Base-by-base conservation (phyloP, 306 rosid species). In the Fagus sylvatica region DNA sequence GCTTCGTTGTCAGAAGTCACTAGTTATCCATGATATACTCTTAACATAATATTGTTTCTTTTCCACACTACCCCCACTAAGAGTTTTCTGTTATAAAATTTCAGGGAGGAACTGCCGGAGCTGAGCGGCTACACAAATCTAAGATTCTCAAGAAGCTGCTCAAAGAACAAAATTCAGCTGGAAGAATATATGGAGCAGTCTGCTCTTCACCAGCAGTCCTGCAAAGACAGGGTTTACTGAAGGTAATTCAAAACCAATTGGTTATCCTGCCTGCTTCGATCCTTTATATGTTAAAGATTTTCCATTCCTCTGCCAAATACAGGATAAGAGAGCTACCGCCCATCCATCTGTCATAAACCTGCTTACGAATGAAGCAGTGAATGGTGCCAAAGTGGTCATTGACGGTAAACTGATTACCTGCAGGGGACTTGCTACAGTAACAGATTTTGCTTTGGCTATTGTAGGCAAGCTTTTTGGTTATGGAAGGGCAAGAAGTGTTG, bases 401-500 rank as follows among this genome's bases (percentile, higher is more conserved):
- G 98, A 95, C 67, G 98, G 98, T 16, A 95, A 89, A 73, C 80
- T 95, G 88, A 92, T 95, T 74, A 92, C 98, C 40, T 57, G 93
- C 83, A 87, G 79, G 73, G 98, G 98, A 74, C 94, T 87, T 62
- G 82, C 91, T 51, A 84, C 93, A 40, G 91, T 85, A 11, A 87
- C 89, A 3, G 91, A 89, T 60, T 91, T 91, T 82, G 87, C 98
- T 3, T 76, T 95, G 91, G 92, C 87, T 82, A 85, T 95, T 80
- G 89, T 95, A 79, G 81, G 87, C 77, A 92, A 95, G 86, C 88
- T 92, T 46, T 89, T 88, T 78, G 98, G 97, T 53, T 83, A 85
- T 82, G 96, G 87, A 17, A 92, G 98, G 80, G 98, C 97, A 30
- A 92, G 93, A 89, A 92, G 98, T 84, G 96, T 95, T 40, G 98